Evolutionary conservation across 371 early-diverging fungal species (phyloP).

Genomic region (Zancudomyces culisetae): DNA sequence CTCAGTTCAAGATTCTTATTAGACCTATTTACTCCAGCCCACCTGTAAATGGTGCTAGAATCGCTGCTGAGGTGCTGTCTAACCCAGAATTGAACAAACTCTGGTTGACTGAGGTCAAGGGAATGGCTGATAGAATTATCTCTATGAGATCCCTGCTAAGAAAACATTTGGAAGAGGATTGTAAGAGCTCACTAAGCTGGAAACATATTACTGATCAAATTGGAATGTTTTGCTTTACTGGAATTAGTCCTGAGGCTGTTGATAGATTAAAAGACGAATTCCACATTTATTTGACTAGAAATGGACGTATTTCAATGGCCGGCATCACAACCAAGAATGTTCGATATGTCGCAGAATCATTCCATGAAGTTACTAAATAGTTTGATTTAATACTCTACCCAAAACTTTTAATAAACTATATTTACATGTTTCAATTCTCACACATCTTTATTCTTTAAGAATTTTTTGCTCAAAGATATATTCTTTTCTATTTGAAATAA

Average conservation of each 20-base stretch:
- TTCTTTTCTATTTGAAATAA: too few species aligned
- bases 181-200: slow-evolving; percentile 66
- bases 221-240: slow-evolving; percentile 98
- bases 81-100: slow-evolving; percentile 51
- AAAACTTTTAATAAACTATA: too few species aligned
- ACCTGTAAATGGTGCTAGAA: slow-evolving; percentile 83
- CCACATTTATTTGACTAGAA: slow-evolving; percentile 86
- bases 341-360: slow-evolving; percentile 86
- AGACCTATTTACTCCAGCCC: slow-evolving; percentile 97
- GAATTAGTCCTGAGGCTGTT: slow-evolving; percentile 79
- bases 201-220: slow-evolving; percentile 93
- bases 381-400: too few species aligned
- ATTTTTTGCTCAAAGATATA: too few species aligned
- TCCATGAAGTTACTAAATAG: slow-evolving; percentile 81
- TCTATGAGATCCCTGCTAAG: slow-evolving; percentile 71
- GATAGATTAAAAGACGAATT: slow-evolving; percentile 64
- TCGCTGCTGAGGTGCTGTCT: slow-evolving; percentile 75
- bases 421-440: too few species aligned
- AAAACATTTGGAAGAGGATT: slow-evolving; percentile 58
- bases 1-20: slow-evolving; percentile 87
- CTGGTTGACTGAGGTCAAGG: slow-evolving; percentile 85
- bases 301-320: slow-evolving; percentile 95
- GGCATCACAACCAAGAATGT: slow-evolving; percentile 87
- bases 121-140: slow-evolving; percentile 96
- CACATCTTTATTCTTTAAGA: too few species aligned